Evolutionary conservation across 257 asterid species (phyloP).

Genomic region (Cinchona pubescens): DNA sequence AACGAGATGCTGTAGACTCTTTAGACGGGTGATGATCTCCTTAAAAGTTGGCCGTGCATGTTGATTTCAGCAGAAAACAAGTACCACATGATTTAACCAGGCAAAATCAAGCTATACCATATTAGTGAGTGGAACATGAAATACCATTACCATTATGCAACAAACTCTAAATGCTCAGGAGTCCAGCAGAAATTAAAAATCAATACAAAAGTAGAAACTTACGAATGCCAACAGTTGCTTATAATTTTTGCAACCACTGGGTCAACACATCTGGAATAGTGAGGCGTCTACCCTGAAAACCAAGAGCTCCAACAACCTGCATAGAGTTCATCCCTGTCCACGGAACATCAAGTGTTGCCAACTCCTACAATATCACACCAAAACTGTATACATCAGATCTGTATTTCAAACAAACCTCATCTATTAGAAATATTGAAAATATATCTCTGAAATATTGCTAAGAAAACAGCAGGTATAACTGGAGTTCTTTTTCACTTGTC

Average conservation of each 20-base stretch:
- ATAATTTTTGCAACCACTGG: slow-evolving; percentile 75
- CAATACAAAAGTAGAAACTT: slow-evolving; percentile 16
- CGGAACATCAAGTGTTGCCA: slow-evolving; percentile 82
- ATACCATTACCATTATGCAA: not conserved
- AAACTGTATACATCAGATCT: slow-evolving; percentile 96
- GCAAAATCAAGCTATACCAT: not conserved
- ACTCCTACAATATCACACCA: slow-evolving; percentile 95
- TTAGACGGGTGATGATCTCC: slow-evolving; percentile 77
- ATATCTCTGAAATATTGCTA: not conserved
- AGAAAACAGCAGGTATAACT: not conserved
- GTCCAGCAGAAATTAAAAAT: not conserved
- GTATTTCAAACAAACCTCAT: slow-evolving; percentile 25
- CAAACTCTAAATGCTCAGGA: not conserved
- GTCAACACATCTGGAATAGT: slow-evolving; percentile 71
- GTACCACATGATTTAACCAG: not conserved
- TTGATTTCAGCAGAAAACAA: slow-evolving; percentile 56
- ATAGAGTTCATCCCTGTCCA: slow-evolving; percentile 96
- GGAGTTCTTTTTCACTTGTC: slow-evolving; percentile 68
- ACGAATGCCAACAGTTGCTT: slow-evolving; percentile 82
- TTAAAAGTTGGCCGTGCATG: slow-evolving; percentile 84
- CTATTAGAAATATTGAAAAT: slow-evolving; percentile 13
- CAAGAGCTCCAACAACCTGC: slow-evolving; percentile 99
- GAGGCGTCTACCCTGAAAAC: slow-evolving; percentile 81
- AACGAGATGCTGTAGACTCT: slow-evolving; percentile 58
- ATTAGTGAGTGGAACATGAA: not conserved